Conservation (phyloP, 1,284 basidiomycete genomes). For the Pseudozyma flocculosa region DNA sequence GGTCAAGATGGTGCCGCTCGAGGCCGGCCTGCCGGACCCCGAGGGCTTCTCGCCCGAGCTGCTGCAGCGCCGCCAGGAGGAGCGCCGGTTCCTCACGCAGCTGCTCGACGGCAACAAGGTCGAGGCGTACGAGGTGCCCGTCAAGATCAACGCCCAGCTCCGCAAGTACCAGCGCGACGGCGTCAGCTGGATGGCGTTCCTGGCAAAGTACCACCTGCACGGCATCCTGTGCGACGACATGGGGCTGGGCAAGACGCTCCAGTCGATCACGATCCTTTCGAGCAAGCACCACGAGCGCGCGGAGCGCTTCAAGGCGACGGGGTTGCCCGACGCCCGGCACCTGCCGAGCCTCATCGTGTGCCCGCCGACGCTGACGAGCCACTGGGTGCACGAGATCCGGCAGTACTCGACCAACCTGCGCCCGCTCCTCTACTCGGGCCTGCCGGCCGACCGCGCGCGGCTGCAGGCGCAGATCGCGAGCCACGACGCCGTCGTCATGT, state of each 20-base stretch:
- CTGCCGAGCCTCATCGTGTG: slow-evolving; percentile 94
- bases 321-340: slow-evolving; percentile 76
- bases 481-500: slow-evolving; percentile 85
- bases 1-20: slow-evolving; percentile 98
- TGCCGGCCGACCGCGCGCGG: slow-evolving; percentile 77
- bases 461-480: slow-evolving; percentile 45
- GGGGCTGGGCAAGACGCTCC: slow-evolving; percentile 97
- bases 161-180: slow-evolving; percentile 98
- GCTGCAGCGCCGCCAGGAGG: slow-evolving; percentile 71
- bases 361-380: slow-evolving; percentile 90
- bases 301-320: slow-evolving; percentile 69
- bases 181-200: slow-evolving; percentile 97
- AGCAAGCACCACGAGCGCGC: slow-evolving; percentile 88
- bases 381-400: slow-evolving; percentile 97
- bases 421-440: slow-evolving; percentile 86
- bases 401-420: slow-evolving; percentile 86
- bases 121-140: slow-evolving; percentile 83
- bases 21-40: slow-evolving; percentile 93
- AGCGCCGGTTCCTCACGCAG: slow-evolving; percentile 89
- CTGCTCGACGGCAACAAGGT: slow-evolving; percentile 78
- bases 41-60: slow-evolving; percentile 86
- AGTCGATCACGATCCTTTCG: slow-evolving; percentile 95
- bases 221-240: slow-evolving; percentile 99
- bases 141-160: slow-evolving; percentile 87
- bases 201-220: slow-evolving; percentile 80